A percentile compares a stretch with the other conserved stretches of the same genome.
These are phyloP conservation scores for Paraglomus brasilianum DNA, from an alignment of 192 early-diverging fungal genomes.

Conservation along the genomic window DNA sequence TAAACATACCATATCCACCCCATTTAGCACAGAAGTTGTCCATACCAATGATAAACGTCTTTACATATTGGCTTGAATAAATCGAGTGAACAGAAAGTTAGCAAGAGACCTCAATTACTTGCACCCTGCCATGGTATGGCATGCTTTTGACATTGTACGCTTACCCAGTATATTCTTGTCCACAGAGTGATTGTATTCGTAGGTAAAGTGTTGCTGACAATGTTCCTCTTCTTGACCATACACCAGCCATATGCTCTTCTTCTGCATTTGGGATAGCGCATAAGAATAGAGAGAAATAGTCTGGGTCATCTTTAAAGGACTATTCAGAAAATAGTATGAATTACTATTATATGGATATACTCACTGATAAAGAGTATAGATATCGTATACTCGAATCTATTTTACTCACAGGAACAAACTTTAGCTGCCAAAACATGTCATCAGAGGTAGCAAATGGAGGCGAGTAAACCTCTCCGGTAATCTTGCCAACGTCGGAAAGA, in stretches of 20 bases:
- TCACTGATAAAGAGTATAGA: neutral
- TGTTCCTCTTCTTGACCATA: conserved; percentile 12
- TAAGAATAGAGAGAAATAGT: conserved; percentile 22
- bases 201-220: conserved; percentile 22
- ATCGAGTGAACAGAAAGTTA: too few species aligned
- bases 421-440: conserved; percentile 30
- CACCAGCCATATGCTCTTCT: neutral
- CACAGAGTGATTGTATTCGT: conserved; percentile 8
- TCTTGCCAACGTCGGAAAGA: conserved; percentile 1
- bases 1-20: conserved; percentile 18
- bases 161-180: conserved; percentile 10
- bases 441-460: conserved; percentile 28
- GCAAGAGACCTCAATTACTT: too few species aligned
- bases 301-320: conserved; percentile 13
- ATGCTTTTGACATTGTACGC: too few species aligned
- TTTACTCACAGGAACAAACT: conserved; percentile 28
- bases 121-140: too few species aligned
- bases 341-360: neutral
- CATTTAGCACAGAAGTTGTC: conserved; percentile 28
- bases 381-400: neutral
- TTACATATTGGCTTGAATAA: too few species aligned
- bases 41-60: too few species aligned
- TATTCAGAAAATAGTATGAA: neutral
- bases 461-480: conserved; percentile 14
- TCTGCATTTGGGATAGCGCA: conserved; percentile 25